Evolutionary conservation across 306 rosid genomes (phyloP).

Genomic region (Echinosophora koreensis): DNA sequence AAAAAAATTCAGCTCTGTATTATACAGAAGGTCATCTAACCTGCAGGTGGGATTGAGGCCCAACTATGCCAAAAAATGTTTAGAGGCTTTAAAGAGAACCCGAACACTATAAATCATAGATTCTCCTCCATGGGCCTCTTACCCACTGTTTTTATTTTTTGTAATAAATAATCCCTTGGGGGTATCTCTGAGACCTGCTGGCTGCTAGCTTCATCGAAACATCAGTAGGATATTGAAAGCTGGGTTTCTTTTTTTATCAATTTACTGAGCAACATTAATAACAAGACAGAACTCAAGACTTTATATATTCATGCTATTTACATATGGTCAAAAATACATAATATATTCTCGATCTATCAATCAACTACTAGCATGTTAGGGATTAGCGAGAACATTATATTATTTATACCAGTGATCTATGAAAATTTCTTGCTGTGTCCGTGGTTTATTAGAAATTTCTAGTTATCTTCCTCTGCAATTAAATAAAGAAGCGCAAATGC

Average conservation of each 20-base stretch:
- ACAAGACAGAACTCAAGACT: background rate
- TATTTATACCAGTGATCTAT: background rate
- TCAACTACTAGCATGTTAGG: background rate
- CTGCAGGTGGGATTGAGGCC: background rate
- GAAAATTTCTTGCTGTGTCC: background rate
- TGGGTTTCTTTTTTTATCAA: background rate
- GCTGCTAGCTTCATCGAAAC: background rate
- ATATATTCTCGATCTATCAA: no score
- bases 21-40: background rate
- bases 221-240: background rate
- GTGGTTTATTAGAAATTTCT: conserved; percentile 24
- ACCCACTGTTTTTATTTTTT: background rate
- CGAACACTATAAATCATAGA: background rate
- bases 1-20: background rate
- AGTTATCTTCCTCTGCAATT: conserved; percentile 18
- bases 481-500: conserved; percentile 3
- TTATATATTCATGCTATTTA: background rate
- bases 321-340: no score
- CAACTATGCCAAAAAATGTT: background rate
- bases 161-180: background rate
- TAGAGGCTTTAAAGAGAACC: background rate
- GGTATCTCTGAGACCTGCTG: background rate
- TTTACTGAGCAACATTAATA: background rate
- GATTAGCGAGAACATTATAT: background rate
- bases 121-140: background rate